Conservation (phyloP, 2,329 filamentous ascomycete species). For the Bipolaris oryzae region DNA sequence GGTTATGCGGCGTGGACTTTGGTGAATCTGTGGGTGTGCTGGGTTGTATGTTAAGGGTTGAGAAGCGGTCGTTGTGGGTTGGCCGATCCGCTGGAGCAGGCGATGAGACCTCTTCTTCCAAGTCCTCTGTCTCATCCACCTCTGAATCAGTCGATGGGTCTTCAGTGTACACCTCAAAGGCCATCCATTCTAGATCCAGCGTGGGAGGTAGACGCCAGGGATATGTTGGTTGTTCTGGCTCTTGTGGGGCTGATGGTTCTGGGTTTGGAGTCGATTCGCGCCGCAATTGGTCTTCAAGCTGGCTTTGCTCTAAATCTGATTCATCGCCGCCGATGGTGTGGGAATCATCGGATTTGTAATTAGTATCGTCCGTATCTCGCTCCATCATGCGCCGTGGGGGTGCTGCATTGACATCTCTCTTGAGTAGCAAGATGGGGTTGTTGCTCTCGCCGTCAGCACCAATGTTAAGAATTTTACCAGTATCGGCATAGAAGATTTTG, state of each 20-base stretch:
- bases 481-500: slow-evolving; percentile 93
- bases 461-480: slow-evolving; percentile 87
- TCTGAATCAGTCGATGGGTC: slow-evolving; percentile 63
- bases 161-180: slow-evolving; percentile 81
- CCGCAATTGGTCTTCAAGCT: slow-evolving; percentile 53
- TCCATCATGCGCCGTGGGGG: slow-evolving; percentile 66
- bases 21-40: slow-evolving; percentile 31
- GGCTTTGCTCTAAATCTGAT: slow-evolving; percentile 51
- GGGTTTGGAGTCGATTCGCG: slow-evolving; percentile 48
- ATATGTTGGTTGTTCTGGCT: slow-evolving; percentile 33
- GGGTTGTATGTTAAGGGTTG: slow-evolving; percentile 53
- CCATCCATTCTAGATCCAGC: slow-evolving; percentile 88
- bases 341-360: slow-evolving; percentile 47
- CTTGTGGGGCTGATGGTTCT: slow-evolving; percentile 2
- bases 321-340: slow-evolving; percentile 42
- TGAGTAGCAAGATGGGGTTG: slow-evolving; percentile 75
- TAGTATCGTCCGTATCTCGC: slow-evolving; percentile 32
- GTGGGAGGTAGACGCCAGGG: slow-evolving; percentile 71
- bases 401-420: slow-evolving; percentile 70
- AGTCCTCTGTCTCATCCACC: slow-evolving; percentile 47
- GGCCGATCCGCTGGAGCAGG: slow-evolving; percentile 23
- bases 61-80: slow-evolving; percentile 45
- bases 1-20: slow-evolving; percentile 26
- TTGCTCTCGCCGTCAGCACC: slow-evolving; percentile 70
- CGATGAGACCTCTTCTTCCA: slow-evolving; percentile 18